Base-by-base conservation (phyloP, 2,329 filamentous ascomycete genomes). In the Ophiocordyceps camponoti-rufipedis region DNA sequence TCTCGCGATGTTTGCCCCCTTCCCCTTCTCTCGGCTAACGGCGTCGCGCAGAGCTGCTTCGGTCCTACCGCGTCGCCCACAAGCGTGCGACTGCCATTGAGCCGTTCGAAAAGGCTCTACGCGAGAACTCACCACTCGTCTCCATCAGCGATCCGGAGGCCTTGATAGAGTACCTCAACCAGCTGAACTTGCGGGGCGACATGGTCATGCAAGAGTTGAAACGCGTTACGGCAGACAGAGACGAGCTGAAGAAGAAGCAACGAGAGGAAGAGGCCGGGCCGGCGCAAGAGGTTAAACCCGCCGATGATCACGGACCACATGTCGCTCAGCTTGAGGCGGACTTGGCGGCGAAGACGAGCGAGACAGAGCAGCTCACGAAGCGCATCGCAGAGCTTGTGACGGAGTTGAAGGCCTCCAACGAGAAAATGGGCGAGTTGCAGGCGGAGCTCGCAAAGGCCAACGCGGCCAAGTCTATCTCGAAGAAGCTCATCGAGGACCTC, bases 131-230 rank as follows among this genome's bases (percentile, higher is more conserved):
- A 0, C 89, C 91, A 2, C 68, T 96, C 33, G 84, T 85, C 5
- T 89, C 86, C 14, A 94, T 98, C 54, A 73, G 71, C 53, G 91
- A 98, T 48, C 85, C 89, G 0, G 75, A 78, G 45, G 82, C 87
- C 2, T 70, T 98, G 32, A 75, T 87, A 7, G 89, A 96, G 62
- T 98, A 95, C 56, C 70, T 98, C 28, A 86, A 82, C 53, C 86
- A 95, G 61, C 65, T 94, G 39, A 89, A 80, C 49, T 62, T 88
- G 45, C 89, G 93, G 57, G 80, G 81, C 40, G 85, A 94, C 55
- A 93, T 98, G 84, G 80, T 94, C 3, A 80, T 93, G 75, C 83
- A 94, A 42, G 91, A 98, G 62, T 69, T 95, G 47, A 95, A 93
- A 64, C 74, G 86, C 12, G 78, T 96, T 0, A 82, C 86, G 0